These are phyloP conservation scores for Canna indica DNA, from an alignment of 176 grass and related monocot species.

Conservation along the genomic window DNA sequence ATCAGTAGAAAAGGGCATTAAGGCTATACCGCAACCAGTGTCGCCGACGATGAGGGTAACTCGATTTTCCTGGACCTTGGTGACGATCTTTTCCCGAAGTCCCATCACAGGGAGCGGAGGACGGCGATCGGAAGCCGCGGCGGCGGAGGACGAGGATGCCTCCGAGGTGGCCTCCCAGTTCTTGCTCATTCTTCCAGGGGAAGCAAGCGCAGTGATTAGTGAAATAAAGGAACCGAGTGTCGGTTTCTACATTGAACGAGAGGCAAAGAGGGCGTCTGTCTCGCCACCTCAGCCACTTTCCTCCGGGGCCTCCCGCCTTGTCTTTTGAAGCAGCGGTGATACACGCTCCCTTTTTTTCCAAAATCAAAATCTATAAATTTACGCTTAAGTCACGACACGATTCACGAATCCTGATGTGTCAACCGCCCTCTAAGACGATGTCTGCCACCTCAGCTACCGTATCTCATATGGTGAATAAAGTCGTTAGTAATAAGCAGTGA, in stretches of 20 bases:
- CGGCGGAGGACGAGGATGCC: background rate
- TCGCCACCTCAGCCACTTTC: background rate
- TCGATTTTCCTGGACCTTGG: constrained; percentile 76
- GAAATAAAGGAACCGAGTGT: background rate
- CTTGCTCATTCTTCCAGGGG: background rate
- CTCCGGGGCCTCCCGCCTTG: background rate
- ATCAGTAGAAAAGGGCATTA: background rate
- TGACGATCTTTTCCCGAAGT: constrained; percentile 72
- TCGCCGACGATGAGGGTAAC: constrained; percentile 85
- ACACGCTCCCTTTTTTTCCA: too few species aligned
- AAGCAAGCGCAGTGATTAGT: background rate
- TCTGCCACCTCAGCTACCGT: too few species aligned
- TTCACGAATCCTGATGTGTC: too few species aligned
- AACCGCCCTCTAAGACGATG: too few species aligned
- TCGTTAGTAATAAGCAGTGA: too few species aligned
- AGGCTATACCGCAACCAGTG: constrained; percentile 68
- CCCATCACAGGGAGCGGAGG: constrained; percentile 46
- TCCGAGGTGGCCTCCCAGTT: background rate
- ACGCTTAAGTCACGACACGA: too few species aligned
- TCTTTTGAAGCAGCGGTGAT: background rate
- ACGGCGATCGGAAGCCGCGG: background rate
- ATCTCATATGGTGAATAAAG: too few species aligned
- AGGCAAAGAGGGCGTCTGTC: background rate
- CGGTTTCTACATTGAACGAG: background rate
- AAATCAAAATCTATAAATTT: too few species aligned